Evolutionary conservation across 75 land plant species (phyloP), one percentile per base, ranked within the genome.

Genomic region (Pinus taeda): DNA sequence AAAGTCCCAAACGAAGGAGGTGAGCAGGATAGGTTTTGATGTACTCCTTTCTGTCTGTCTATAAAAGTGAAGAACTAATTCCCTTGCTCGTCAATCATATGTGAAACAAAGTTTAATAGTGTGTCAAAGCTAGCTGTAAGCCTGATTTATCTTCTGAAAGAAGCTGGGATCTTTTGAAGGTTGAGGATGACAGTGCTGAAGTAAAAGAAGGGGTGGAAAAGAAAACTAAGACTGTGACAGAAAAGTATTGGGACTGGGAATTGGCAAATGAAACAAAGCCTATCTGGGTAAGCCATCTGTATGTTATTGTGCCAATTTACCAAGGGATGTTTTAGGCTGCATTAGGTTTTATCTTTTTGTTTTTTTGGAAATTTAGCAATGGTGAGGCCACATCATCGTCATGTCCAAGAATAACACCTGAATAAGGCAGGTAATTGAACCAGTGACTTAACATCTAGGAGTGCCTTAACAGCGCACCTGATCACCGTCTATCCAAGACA

Each of bases 191-290:
- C 9, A 53, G 66, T 36, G 64, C 6, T 21, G 80, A 60, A 71
- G 85, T 62, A n/a, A 75, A 76, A 71, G 83, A 81, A 67, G 83
- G 71, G 26, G 64, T 90, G 90, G 83, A 85, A 79, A 93, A 77
- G 86, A 90, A 86, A 81, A 92, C 81, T 80, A 95, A 88, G 80
- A 90, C 99, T 26, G 71, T 84, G 15, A 94, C 95, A 30, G 95
- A 97, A 83, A 97, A 97, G 77, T 94, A 90, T 72, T 97, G 91
- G 88, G 93, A 92, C 75, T 97, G 94, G 94, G 99, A 97, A 74
- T 77, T 97, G 53, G 88, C 88, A 7, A 97, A 97, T 82, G 99
- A 97, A 75, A 94, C 98, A 49, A 97, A 97, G 75, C 99, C 98
- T 24, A 90, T 97, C 18, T 97, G 98, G 99, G 98, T 97, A 81